These are phyloP conservation scores for Vicia villosa DNA, from an alignment of 306 rosid species.

Conservation along the genomic window DNA sequence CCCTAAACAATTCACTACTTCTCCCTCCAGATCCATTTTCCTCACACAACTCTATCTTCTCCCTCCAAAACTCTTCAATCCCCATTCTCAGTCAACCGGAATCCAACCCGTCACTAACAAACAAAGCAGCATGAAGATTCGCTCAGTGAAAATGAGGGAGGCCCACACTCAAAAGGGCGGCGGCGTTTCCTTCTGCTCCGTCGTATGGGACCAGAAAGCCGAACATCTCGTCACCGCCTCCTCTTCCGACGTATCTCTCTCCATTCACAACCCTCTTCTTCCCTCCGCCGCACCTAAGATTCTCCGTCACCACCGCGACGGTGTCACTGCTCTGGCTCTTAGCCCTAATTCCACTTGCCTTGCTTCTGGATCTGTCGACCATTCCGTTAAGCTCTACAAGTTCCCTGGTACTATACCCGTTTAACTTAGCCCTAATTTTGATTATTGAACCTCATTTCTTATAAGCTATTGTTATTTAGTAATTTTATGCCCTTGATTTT, in stretches of 20 bases:
- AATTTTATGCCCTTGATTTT: too few species aligned
- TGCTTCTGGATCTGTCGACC: slow-evolving; percentile 93
- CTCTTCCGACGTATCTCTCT: slow-evolving; percentile 62
- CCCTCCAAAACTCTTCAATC: not conserved
- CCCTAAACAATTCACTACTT: slow-evolving; percentile 11
- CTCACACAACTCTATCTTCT: not conserved
- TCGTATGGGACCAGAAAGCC: slow-evolving; percentile 86
- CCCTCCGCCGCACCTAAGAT: slow-evolving; percentile 63
- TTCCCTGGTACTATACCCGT: slow-evolving; percentile 61
- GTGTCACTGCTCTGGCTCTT: slow-evolving; percentile 86
- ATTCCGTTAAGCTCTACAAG: slow-evolving; percentile 94
- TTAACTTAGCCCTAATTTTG: not conserved
- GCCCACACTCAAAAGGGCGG: slow-evolving; percentile 81
- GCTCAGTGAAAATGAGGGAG: slow-evolving; percentile 86
- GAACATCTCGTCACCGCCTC: slow-evolving; percentile 74
- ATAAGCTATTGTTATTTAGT: too few species aligned
- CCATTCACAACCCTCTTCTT: slow-evolving; percentile 74
- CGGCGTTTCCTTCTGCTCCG: slow-evolving; percentile 73
- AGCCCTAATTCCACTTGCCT: slow-evolving; percentile 96
- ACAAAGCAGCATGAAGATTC: slow-evolving; percentile 63
- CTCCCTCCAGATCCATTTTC: slow-evolving; percentile 10
- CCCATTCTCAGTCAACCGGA: not conserved
- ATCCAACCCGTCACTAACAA: not conserved
- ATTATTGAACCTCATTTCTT: too few species aligned
- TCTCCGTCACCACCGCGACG: slow-evolving; percentile 93